Percentiles rank a stretch among this genome's conserved stretches.
phyloP scores from a whole-genome alignment of 192 early-diverging fungal species.

The Backusella tarrabulga region DNA sequence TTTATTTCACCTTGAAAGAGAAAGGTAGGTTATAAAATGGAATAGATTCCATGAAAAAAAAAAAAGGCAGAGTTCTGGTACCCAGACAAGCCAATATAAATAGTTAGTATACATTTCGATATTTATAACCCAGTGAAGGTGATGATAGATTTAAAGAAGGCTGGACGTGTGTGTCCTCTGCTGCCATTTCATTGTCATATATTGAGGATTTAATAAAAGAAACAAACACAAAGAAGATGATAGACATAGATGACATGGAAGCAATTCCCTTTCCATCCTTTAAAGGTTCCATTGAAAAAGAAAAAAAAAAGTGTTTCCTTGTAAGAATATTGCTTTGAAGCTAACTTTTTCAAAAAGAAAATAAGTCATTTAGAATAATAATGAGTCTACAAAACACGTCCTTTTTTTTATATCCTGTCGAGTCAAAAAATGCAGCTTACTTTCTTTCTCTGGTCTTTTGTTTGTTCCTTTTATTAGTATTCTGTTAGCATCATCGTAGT shows the following conservation, averaged over 20 bases:
- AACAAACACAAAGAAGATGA: background rate
- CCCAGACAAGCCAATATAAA: background rate
- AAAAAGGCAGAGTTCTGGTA: background rate
- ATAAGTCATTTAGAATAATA: background rate
- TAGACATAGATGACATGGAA: background rate
- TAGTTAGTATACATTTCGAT: background rate
- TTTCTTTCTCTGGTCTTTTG: background rate
- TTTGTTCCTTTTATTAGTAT: background rate
- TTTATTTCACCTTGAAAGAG: background rate
- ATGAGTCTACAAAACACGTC: background rate
- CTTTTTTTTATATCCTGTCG: background rate
- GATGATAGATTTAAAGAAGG: background rate
- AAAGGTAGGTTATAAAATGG: background rate
- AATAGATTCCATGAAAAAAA: background rate
- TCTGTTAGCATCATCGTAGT: background rate
- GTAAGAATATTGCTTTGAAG: background rate
- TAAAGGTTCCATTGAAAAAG: background rate
- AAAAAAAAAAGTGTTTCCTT: background rate
- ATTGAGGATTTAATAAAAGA: background rate
- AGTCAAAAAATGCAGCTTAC: background rate
- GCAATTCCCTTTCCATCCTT: background rate
- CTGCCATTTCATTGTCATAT: background rate
- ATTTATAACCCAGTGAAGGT: background rate
- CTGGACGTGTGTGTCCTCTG: background rate
- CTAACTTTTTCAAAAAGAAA: background rate